Evolutionary conservation across 495 filamentous ascomycete species (phyloP), one percentile per base, ranked within the genome.

Genomic region (Hypoxylon subgilvum): DNA sequence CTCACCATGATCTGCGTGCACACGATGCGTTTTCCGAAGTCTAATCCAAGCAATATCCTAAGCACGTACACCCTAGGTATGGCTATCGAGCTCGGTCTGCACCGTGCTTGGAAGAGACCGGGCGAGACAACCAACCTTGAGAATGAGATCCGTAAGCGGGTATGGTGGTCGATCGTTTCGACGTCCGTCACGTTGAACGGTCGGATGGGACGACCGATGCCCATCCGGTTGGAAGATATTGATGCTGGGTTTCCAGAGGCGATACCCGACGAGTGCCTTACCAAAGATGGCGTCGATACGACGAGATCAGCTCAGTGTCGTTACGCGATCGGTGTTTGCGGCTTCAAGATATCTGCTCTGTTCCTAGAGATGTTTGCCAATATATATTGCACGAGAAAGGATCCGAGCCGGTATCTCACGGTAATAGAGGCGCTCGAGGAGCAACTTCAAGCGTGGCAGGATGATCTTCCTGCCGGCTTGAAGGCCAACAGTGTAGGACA

Each of bases 21-120:
- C 68, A 79, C 89, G 1, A 83, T 90, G 42, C 86, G 82, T 58
- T 88, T 90, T 47, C 88, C 89, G n/a, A 90, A 90, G 61, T 89
- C 90, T 19, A 88, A 86, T 18, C 85, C 86, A 44, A 85, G 85
- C 17, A 86, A 82, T 75, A 79, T 85, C 53, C 73, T 89, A 32
- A 81, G 81, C 27, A 79, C 77, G 47, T 80, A 79, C 36, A 82
- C 86, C 6, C 72, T 90, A 18, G 76, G 79, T 27, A 70, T 87
- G 48, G 88, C 87, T 23, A 76, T 91, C 44, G 88, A 92, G 60
- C 67, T 89, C 35, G 87, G 88, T 25, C 69, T 91, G 0, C 89
- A 93, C 66, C 77, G 90, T 19, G 88, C 86, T 7, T 77, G 79
- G 21, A 88, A 85, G 56, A 81, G 77, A 1, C 72, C 81, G 0